Evolutionary conservation across 2,329 filamentous ascomycete genomes (phyloP).

Genomic region (Lasiodiplodia theobromae): DNA sequence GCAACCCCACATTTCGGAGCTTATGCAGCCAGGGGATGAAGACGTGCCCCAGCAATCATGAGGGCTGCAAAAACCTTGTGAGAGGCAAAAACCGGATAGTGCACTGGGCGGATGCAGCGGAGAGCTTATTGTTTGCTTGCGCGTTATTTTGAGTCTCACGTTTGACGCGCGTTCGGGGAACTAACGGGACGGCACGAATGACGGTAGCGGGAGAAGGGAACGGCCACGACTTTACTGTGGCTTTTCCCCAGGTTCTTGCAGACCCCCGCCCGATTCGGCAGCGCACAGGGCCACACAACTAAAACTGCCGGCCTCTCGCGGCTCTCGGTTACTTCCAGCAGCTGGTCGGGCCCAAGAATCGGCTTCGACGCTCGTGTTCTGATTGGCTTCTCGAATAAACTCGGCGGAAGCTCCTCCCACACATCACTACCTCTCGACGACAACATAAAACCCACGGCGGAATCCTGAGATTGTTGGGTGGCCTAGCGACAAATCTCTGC

Average conservation of each 20-base stretch:
- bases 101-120: background rate
- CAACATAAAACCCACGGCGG: conserved; percentile 1
- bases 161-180: background rate
- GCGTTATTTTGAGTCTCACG: background rate
- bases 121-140: background rate
- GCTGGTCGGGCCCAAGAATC: conserved; percentile 10
- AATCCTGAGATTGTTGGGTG: background rate
- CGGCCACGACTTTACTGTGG: background rate
- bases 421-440: background rate
- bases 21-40: conserved; percentile 6
- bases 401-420: conserved; percentile 9
- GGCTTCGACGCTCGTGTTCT: conserved; percentile 1
- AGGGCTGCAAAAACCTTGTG: no score
- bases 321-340: conserved; percentile 24
- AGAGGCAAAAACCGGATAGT: background rate
- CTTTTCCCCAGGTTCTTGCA: conserved; percentile 1
- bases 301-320: conserved; percentile 22
- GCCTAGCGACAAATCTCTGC: background rate
- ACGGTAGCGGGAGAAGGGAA: background rate
- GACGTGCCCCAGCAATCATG: no score
- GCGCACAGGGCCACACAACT: background rate
- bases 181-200: background rate
- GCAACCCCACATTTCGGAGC: conserved; percentile 17
- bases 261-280: background rate
- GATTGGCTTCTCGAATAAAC: conserved; percentile 8